Evolutionary conservation across 352 stramenopile species (phyloP).

Genomic region (Phytophthora podocarpi): DNA sequence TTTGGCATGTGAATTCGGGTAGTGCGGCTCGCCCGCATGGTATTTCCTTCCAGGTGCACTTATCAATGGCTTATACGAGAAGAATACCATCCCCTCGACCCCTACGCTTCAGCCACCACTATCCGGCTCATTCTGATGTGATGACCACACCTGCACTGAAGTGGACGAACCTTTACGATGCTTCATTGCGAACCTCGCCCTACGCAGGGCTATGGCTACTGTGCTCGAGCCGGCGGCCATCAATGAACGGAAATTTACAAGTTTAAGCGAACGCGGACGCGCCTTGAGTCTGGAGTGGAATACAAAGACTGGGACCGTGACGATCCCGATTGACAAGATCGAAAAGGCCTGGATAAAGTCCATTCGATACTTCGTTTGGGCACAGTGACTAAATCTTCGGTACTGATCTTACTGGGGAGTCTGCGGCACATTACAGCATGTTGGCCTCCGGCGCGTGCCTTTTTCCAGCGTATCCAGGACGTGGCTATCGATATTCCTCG

Average conservation of each 20-base stretch:
- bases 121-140: slow-evolving; percentile 1
- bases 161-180: not conserved
- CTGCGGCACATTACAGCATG: not conserved
- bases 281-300: not conserved
- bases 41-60: not conserved
- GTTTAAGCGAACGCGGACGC: not conserved
- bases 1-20: not conserved
- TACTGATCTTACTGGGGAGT: not conserved
- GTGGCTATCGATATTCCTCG: not conserved
- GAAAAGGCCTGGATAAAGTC: not conserved
- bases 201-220: slow-evolving; percentile 4
- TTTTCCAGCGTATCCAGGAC: slow-evolving; percentile 1
- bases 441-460: not conserved
- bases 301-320: not conserved
- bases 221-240: not conserved
- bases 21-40: not conserved
- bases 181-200: not conserved
- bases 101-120: too few relatives aligned
- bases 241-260: slow-evolving; percentile 2
- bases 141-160: not conserved
- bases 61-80: slow-evolving; percentile 8
- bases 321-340: not conserved
- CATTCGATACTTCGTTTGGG: too few relatives aligned
- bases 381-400: not conserved
- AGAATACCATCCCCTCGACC: too few relatives aligned